Base-by-base conservation (phyloP, 768 basidiomycete genomes). In the Hemileccinum rubropunctum region DNA sequence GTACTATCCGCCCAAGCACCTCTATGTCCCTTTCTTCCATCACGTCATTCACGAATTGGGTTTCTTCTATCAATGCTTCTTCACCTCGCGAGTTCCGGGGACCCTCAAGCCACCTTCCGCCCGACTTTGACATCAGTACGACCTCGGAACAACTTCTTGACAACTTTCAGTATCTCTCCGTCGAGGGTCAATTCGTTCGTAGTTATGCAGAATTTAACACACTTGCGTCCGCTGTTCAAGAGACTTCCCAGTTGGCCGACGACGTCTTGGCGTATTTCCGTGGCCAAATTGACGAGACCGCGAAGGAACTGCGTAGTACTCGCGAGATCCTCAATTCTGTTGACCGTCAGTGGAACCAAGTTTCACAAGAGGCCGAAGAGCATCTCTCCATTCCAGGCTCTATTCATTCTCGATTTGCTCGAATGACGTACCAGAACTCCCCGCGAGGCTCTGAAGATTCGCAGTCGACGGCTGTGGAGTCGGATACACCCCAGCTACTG, bases 381-480 rank as follows among this genome's bases (percentile, higher is more conserved):
- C 75, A 74, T n/a, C 53, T 79, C 28, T 50, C 50, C 11, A 26
- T 34, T 1, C 51, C 53, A 41, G 48, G 47, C 23, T 40, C 51
- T 8, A 18, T 23, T 14, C 38, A 30, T 18, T 47, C 52, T 43
- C 50, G 33, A 30, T 42, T 64, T 34, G 41, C 42, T 28, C 50
- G 32, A 20, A 35, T 60, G 49, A 47, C 48, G 45, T 57, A 63
- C 35, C 71, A 74, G 35, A 69, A 71, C n/a, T 64, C 66, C 1
- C 73, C 78, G 13, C 76, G 83, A 47, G 83, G 79, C 42, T 87
- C 86, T n/a, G 78, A 80, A 59, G 84, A 86, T 62, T 87, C 86
- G 1, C 77, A 82, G 46, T 60, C 61, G 20, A 86, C 84, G 0
- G 74, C 74, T 15, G 80, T 84, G 21, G 58, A 55, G 18, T 34